Evolutionary conservation across 805 yeast genomes (phyloP), one percentile per base, ranked within the genome.

Genomic region (Sugiyamaella boreocaroliniensis): DNA sequence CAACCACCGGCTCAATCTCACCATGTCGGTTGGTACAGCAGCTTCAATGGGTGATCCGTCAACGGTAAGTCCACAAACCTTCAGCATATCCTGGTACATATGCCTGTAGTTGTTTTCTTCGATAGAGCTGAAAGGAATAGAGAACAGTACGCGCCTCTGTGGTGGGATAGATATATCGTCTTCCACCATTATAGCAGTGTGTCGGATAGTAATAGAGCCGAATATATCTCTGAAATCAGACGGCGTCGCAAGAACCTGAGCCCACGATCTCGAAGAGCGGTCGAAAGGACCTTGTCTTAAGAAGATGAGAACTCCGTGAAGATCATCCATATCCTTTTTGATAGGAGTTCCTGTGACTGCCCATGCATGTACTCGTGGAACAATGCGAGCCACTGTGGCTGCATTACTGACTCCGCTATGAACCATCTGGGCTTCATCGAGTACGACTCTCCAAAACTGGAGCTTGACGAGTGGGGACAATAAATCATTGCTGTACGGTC

Each of bases 291-390:
- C 71, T 14, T 81, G 65, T 56, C 83, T 74, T 55, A 89, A 66
- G 61, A 88, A 92, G 12, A 80, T 76, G 34, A 90, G 64, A 4
- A 89, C 74, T 0, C 95, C 85, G 44, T 78, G 80, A 47, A 90
- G 72, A 66, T 92, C 97, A 32, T 74, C 66, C 43, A 86, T 68
- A 41, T 80, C 76, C 56, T 78, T 78, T 58, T 83, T 81, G 14
- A 89, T 84, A 0, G 97, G 95, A 0, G 99, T 93, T 6, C 99
- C 99, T 0, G 96, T 87, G 0, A 90, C 97, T 14, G 96, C 97
- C 98, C 98, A 93, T 0, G 96, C 82, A 69, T 93, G 97, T 45
- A 81, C 78, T 49, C 96, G 74, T 4, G 96, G 92, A 22, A 93
- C 79, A 40, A 86, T 70, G 2, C 86, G 74, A 0, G 96, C 89